These are phyloP conservation scores for Gentiana dahurica DNA, from an alignment of 257 asterid genomes.

Conservation along the genomic window DNA sequence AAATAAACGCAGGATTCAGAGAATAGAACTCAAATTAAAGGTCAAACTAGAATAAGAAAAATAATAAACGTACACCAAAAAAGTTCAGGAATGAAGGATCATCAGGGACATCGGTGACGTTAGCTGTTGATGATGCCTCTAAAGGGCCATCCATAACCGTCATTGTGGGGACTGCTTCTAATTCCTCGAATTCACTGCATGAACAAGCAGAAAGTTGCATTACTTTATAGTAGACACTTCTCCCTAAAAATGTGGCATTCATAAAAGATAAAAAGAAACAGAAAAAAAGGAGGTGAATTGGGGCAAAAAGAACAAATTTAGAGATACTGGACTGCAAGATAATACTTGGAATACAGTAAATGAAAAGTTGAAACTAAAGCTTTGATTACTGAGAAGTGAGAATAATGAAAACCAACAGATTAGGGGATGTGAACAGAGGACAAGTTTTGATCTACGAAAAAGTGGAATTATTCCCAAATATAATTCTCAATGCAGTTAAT, in stretches of 20 bases:
- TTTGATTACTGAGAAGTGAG: too few species aligned
- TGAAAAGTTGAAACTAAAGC: too few species aligned
- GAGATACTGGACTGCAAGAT: too few species aligned
- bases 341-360: too few species aligned
- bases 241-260: too few species aligned
- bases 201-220: neutral
- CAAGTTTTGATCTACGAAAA: too few species aligned
- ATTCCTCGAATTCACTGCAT: conserved; percentile 81
- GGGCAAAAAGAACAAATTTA: too few species aligned
- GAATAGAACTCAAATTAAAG: neutral
- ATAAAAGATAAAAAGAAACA: too few species aligned
- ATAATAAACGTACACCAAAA: conserved; percentile 56
- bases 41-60: neutral
- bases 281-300: neutral
- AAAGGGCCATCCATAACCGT: conserved; percentile 84
- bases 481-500: too few species aligned
- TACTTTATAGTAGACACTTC: neutral
- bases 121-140: conserved; percentile 56
- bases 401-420: too few species aligned
- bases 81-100: conserved; percentile 78
- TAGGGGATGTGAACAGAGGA: too few species aligned
- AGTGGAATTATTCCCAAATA: too few species aligned
- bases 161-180: conserved; percentile 85
- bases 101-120: conserved; percentile 46
- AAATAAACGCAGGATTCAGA: neutral